Evolutionary conservation across 1,284 basidiomycete species (phyloP).

Genomic region (Crepidotus sp.): DNA sequence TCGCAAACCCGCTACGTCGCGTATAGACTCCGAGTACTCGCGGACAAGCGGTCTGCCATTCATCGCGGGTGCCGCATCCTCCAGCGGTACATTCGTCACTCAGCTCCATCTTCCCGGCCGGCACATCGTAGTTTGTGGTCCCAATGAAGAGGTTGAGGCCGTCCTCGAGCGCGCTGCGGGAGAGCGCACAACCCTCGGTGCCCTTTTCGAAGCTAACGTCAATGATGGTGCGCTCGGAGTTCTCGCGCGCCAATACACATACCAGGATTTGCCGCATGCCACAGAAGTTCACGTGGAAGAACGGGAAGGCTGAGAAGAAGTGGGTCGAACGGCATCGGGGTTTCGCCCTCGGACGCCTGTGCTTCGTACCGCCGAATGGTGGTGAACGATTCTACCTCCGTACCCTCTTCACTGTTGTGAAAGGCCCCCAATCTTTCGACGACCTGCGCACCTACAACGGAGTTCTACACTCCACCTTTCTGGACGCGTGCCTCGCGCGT

Average conservation of each 20-base stretch:
- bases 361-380: slow-evolving; percentile 25
- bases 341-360: slow-evolving; percentile 31
- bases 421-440: slow-evolving; percentile 29
- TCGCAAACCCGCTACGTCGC: slow-evolving; percentile 25
- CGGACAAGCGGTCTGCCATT: slow-evolving; percentile 27
- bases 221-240: neutral
- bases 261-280: slow-evolving; percentile 19
- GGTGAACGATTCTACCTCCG: slow-evolving; percentile 33
- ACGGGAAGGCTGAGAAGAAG: slow-evolving; percentile 6
- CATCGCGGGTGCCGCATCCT: slow-evolving; percentile 32
- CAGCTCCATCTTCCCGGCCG: no score
- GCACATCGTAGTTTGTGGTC: no score
- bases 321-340: slow-evolving; percentile 24
- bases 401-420: slow-evolving; percentile 28
- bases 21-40: slow-evolving; percentile 30
- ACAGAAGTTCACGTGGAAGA: neutral
- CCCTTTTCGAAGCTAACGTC: slow-evolving; percentile 11
- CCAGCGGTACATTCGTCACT: slow-evolving; percentile 26
- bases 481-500: slow-evolving; percentile 30
- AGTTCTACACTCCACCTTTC: slow-evolving; percentile 22
- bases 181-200: slow-evolving; percentile 14
- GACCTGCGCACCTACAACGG: slow-evolving; percentile 27
- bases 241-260: no score
- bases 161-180: no score
- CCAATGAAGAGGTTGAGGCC: no score